Evolutionary conservation across 768 basidiomycete genomes (phyloP).

Genomic region (Pleurotus citrinopileatus): DNA sequence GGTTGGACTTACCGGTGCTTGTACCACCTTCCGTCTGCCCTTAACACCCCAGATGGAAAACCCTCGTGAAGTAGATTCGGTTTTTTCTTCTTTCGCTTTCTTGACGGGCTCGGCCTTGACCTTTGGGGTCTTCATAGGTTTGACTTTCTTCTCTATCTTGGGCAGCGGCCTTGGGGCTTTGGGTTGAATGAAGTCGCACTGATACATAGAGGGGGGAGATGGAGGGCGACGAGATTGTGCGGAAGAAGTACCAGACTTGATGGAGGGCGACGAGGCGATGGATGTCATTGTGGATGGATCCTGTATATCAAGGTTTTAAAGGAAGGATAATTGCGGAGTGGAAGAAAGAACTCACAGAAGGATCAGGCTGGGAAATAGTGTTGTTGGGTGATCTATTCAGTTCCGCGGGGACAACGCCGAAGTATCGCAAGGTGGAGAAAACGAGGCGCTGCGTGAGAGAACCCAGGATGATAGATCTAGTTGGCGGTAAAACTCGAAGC

Average conservation of each 20-base stretch:
- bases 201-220: slow-evolving; percentile 6
- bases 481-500: neutral
- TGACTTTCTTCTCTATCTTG: slow-evolving; percentile 6
- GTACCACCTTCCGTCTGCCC: neutral
- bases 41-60: slow-evolving; percentile 8
- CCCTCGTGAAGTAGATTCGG: neutral
- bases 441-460: neutral
- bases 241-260: slow-evolving; percentile 6
- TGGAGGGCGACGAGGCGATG: slow-evolving; percentile 1
- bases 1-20: neutral
- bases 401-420: neutral
- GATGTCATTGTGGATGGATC: neutral
- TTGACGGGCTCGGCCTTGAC: neutral
- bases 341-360: slow-evolving; percentile 1
- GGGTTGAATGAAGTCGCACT: slow-evolving; percentile 6
- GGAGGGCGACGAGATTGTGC: slow-evolving; percentile 2
- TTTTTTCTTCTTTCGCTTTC: neutral
- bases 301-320: neutral
- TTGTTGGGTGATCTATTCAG: slow-evolving; percentile 2
- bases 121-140: neutral
- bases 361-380: neutral
- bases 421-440: neutral
- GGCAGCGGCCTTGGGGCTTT: slow-evolving; percentile 7
- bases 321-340: neutral
- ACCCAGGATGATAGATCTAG: neutral